phyloP scores from a whole-genome alignment of 257 asterid genomes.

The Solanum ossicruentum region DNA sequence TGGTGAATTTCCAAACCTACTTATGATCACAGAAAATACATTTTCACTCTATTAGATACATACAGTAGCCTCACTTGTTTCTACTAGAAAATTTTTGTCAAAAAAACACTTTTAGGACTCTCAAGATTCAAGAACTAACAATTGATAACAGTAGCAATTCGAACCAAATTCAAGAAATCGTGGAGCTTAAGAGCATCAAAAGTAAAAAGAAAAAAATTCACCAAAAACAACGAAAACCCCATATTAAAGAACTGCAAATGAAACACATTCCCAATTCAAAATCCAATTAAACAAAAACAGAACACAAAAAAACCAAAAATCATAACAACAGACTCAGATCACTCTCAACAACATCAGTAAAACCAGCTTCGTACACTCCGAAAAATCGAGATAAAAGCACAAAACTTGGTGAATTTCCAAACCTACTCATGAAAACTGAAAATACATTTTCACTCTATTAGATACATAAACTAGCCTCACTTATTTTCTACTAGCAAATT shows the following conservation, averaged over 20 bases:
- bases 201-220: not conserved
- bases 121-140: not conserved
- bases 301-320: not conserved
- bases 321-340: not conserved
- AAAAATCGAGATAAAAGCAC: not conserved
- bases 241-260: not conserved
- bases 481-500: too few species aligned
- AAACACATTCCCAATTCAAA: not conserved
- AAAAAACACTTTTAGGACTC: not conserved
- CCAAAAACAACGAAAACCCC: not conserved
- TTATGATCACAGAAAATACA: not conserved
- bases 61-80: not conserved
- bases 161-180: not conserved
- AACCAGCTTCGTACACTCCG: not conserved
- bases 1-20: not conserved
- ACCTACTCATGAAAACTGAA: not conserved
- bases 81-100: not conserved
- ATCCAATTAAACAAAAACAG: not conserved
- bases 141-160: not conserved
- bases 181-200: not conserved
- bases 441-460: not conserved
- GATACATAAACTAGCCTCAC: too few species aligned
- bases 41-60: not conserved
- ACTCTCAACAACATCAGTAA: not conserved
- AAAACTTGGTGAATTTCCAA: not conserved